Base-by-base conservation (phyloP, 768 basidiomycete species). In the Podaxis pistillaris region DNA sequence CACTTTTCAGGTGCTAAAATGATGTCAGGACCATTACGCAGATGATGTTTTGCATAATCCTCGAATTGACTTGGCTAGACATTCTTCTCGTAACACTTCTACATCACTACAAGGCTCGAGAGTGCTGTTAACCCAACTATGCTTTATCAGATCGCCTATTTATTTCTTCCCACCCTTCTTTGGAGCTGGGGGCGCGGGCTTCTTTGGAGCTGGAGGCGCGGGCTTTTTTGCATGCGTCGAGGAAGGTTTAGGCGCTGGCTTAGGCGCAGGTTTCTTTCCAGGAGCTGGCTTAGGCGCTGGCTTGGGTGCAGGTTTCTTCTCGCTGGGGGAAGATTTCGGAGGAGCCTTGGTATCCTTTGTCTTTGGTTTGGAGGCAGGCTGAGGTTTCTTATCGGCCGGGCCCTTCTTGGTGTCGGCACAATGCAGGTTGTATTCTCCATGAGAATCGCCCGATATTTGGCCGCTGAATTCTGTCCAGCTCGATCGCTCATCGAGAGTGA, bases 401-500 rank as follows among this genome's bases (percentile, higher is more conserved):
- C 38, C 52, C 50, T 64, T 60, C 17, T 22, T 36, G 26, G 37
- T 56, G 17, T 40, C 17, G 49, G 19, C 49, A 47, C 60, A 65
- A 37, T 38, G 22, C 4, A 56, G 37, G 15, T 41, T 13, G 44
- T 46, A 44, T n/a, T 44, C 7, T 53, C 62, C 61, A 9, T 44
- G 53, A 13, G 56, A 60, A 9, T 28, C 33, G 50, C 56, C 60
- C 36, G 40, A 41, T 36, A 56, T 38, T 12, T 49, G 28, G 11
- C 65, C 63, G 11, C 40, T 36, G 41, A 65, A 58, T 22, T 62
- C 56, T 12, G 55, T 52, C 41, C 41, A 62, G 15, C 60, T 52
- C 13, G 64, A 54, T 11, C 60, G 60, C 30, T 66, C 52, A 3
- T 56, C 63, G 22, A 50, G 22, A 7, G 28, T 36, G 26, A 63